Percentiles rank a stretch among this genome's conserved stretches.
phyloP scores from a whole-genome alignment of 1,139 yeast genomes.

The Scheffersomyces cryptocercus region DNA sequence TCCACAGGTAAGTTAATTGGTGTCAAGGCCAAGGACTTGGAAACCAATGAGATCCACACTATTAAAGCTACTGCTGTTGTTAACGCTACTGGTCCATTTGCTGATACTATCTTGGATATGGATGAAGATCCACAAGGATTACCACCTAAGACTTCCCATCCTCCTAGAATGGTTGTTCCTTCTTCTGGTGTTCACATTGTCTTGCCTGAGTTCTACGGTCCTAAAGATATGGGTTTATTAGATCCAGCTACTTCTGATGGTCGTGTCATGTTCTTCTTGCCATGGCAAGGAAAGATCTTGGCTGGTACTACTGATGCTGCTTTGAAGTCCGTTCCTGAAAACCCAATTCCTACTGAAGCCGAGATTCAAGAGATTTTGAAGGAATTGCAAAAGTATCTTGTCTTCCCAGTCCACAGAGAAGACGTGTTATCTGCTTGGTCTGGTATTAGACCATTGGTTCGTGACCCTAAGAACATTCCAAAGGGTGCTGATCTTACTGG shows the following conservation, averaged over 20 bases:
- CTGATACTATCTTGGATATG: slow-evolving; percentile 84
- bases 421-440: slow-evolving; percentile 97
- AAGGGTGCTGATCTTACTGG: slow-evolving; percentile 45
- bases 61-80: slow-evolving; percentile 75
- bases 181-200: slow-evolving; percentile 93
- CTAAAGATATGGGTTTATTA: slow-evolving; percentile 81
- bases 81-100: slow-evolving; percentile 94
- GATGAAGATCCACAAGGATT: slow-evolving; percentile 70
- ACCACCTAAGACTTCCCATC: slow-evolving; percentile 51
- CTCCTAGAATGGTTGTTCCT: slow-evolving; percentile 85
- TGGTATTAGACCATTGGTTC: slow-evolving; percentile 92
- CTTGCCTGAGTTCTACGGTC: slow-evolving; percentile 90
- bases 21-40: slow-evolving; percentile 73
- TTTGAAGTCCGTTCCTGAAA: slow-evolving; percentile 69
- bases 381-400: slow-evolving; percentile 87
- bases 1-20: slow-evolving; percentile 62
- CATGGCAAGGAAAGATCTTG: slow-evolving; percentile 96
- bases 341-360: slow-evolving; percentile 85
- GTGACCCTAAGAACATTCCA: slow-evolving; percentile 71
- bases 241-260: slow-evolving; percentile 95
- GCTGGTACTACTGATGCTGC: slow-evolving; percentile 97
- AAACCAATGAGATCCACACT: slow-evolving; percentile 61
- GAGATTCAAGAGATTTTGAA: slow-evolving; percentile 86
- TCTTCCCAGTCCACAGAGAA: slow-evolving; percentile 83
- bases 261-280: slow-evolving; percentile 93